Percentiles rank a stretch among this genome's conserved stretches.
Evolutionary conservation across 768 basidiomycete genomes (phyloP).

Genomic region (Cubamyces lactineus): DNA sequence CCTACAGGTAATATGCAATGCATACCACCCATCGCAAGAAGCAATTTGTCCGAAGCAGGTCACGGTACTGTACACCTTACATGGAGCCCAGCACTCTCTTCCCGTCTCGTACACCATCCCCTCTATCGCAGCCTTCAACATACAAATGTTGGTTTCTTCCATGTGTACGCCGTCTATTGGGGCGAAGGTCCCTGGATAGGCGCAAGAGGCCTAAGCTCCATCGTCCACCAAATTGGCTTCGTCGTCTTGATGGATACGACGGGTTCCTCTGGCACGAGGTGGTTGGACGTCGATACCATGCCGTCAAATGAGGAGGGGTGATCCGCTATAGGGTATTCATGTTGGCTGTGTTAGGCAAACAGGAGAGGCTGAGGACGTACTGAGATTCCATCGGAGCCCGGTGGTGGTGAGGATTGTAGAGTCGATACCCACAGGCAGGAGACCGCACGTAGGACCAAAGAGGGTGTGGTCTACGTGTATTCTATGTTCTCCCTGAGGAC

Average conservation of each 20-base stretch:
- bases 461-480: conserved; percentile 74
- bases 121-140: too few relatives aligned
- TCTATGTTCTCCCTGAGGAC: conserved; percentile 80
- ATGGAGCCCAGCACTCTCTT: too few relatives aligned
- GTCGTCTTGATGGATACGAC: conserved; percentile 76
- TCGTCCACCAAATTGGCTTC: conserved; percentile 89
- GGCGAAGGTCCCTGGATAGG: not conserved
- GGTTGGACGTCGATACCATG: conserved; percentile 91
- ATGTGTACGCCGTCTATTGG: too few relatives aligned
- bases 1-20: too few relatives aligned
- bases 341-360: not conserved
- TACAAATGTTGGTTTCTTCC: too few relatives aligned
- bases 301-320: conserved; percentile 80
- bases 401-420: conserved; percentile 76
- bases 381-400: conserved; percentile 89
- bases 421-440: conserved; percentile 89
- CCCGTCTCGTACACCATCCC: too few relatives aligned
- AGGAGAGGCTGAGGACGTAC: conserved; percentile 44
- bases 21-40: too few relatives aligned
- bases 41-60: too few relatives aligned
- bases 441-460: conserved; percentile 88
- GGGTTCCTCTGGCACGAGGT: conserved; percentile 68
- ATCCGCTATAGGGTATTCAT: conserved; percentile 47
- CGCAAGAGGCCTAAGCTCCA: conserved; percentile 51
- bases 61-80: too few relatives aligned